Percentiles rank a stretch among this genome's conserved stretches.
phyloP scores from a whole-genome alignment of 768 basidiomycete species.

The Kwoniella dejecticola region DNA sequence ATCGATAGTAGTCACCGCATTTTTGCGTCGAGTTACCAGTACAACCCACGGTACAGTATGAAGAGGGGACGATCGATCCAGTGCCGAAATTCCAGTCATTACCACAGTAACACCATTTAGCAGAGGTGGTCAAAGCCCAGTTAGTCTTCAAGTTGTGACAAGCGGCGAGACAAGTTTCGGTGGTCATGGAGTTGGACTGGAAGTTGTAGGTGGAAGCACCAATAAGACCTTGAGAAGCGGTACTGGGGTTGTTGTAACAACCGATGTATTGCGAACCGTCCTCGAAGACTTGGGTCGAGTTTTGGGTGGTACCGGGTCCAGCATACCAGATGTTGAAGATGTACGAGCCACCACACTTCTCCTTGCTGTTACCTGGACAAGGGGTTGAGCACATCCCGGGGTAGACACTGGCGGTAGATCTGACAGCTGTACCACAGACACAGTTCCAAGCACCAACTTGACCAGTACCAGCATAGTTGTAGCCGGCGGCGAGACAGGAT shows the following conservation, averaged over 20 bases:
- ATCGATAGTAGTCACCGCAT: constrained; percentile 40
- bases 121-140: constrained; percentile 42
- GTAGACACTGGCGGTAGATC: not conserved
- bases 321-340: constrained; percentile 24
- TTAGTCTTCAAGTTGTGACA: constrained; percentile 37
- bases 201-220: constrained; percentile 33
- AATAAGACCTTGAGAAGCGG: constrained; percentile 24
- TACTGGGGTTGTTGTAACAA: constrained; percentile 36
- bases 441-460: constrained; percentile 23
- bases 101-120: constrained; percentile 46
- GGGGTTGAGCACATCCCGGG: constrained; percentile 22
- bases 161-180: constrained; percentile 38
- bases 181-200: constrained; percentile 40
- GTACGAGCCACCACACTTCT: constrained; percentile 30
- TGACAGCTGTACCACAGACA: constrained; percentile 28
- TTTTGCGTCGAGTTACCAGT: constrained; percentile 39
- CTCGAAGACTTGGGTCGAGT: not conserved
- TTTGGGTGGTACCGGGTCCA: constrained; percentile 12
- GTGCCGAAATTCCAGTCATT: constrained; percentile 26
- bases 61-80: constrained; percentile 31
- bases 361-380: constrained; percentile 20
- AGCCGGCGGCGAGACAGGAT: constrained; percentile 26
- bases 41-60: constrained; percentile 39
- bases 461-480: constrained; percentile 29
- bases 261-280: constrained; percentile 26